phyloP scores from a whole-genome alignment of 805 yeast genomes.

The Lipomyces yamanashiensis region DNA sequence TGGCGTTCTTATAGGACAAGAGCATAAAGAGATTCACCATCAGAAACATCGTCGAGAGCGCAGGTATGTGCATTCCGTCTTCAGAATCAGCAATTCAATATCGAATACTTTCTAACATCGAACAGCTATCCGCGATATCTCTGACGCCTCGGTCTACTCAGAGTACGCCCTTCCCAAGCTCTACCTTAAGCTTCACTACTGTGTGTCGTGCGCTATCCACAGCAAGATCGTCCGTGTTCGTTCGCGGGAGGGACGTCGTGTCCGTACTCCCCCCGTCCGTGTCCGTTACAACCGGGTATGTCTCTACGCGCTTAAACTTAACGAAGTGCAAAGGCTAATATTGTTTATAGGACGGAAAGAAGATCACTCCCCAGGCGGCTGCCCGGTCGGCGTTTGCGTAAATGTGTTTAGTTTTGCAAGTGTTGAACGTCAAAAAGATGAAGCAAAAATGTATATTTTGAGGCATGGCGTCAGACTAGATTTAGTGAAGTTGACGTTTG shows the following conservation, averaged over 20 bases:
- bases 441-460: neutral
- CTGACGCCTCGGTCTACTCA: conserved; percentile 98
- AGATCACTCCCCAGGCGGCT: conserved; percentile 95
- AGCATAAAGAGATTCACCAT: conserved; percentile 99
- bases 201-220: conserved; percentile 99
- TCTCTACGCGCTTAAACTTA: no score
- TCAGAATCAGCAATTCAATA: neutral
- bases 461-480: neutral
- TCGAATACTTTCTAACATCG: neutral
- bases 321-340: no score
- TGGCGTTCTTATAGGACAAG: conserved; percentile 61
- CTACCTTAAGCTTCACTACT: conserved; percentile 99
- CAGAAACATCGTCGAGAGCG: conserved; percentile 99
- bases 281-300: conserved; percentile 84
- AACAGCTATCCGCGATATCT: conserved; percentile 92
- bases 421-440: neutral
- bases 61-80: conserved; percentile 52
- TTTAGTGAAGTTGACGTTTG: neutral
- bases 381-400: conserved; percentile 80
- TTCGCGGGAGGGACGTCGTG: conserved; percentile 97
- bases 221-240: conserved; percentile 99
- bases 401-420: neutral
- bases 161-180: conserved; percentile 99
- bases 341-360: conserved; percentile 77
- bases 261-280: conserved; percentile 99